A percentile compares a stretch with the other conserved stretches of the same genome.
phyloP scores from a whole-genome alignment of 2,329 filamentous ascomycete genomes.

The Endoconidiophora laricicola region DNA sequence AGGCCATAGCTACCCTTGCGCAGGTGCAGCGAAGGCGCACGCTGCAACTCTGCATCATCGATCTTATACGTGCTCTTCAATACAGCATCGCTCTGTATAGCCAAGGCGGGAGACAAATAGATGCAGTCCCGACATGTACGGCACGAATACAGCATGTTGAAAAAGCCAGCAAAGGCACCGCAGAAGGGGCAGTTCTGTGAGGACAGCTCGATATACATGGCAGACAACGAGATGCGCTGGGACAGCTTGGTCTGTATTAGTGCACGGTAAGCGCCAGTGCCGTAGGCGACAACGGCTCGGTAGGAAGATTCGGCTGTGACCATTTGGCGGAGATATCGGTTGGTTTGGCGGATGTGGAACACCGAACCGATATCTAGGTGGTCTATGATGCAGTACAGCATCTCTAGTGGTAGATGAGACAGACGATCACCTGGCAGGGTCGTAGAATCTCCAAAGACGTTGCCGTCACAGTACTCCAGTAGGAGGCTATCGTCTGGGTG shows the following conservation, averaged over 20 bases:
- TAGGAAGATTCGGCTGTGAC: slow-evolving; percentile 1
- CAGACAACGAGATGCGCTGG: neutral
- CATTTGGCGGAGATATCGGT: neutral
- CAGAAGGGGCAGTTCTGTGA: neutral
- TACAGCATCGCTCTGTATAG: neutral
- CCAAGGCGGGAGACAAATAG: neutral
- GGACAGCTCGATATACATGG: neutral
- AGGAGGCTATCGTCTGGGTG: neutral
- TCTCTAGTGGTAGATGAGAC: neutral
- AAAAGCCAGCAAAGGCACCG: slow-evolving; percentile 4
- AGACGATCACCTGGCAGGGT: neutral
- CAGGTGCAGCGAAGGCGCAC: neutral
- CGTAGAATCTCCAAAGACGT: too few species aligned
- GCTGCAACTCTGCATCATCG: neutral
- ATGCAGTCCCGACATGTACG: slow-evolving; percentile 1
- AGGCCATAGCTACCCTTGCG: neutral
- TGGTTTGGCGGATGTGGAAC: slow-evolving; percentile 3
- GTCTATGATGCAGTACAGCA: neutral
- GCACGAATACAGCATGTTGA: neutral
- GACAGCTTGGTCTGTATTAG: neutral
- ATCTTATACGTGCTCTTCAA: neutral
- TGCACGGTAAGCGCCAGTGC: neutral
- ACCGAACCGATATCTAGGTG: neutral
- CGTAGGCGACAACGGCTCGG: neutral
- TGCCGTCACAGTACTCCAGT: neutral